phyloP scores from a whole-genome alignment of 1,284 basidiomycete genomes.

The Stygiomarasmius scandens region DNA sequence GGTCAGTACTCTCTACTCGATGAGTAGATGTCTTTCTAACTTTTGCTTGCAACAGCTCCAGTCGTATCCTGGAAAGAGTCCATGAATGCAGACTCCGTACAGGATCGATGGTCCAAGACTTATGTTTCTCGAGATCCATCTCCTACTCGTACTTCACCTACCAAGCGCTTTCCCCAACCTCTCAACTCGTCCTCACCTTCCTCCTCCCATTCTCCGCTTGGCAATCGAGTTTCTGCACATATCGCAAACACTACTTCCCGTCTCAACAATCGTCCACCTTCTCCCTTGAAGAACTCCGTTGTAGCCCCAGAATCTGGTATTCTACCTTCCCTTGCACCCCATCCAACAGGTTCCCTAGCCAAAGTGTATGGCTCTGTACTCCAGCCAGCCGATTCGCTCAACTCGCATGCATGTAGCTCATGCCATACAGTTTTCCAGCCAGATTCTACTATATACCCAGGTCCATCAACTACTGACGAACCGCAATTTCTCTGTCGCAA shows the following conservation, averaged over 20 bases:
- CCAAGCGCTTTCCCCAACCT: constrained; percentile 54
- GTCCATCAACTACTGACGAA: constrained; percentile 48
- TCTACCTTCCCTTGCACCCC: constrained; percentile 53
- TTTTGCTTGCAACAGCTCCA: constrained; percentile 49
- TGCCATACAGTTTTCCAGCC: constrained; percentile 70
- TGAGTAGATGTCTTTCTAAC: background rate
- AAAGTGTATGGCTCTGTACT: constrained; percentile 83
- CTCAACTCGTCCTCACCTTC: constrained; percentile 34
- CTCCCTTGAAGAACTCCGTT: constrained; percentile 55
- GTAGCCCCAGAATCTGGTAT: constrained; percentile 58
- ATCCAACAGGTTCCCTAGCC: constrained; percentile 59
- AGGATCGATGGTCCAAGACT: constrained; percentile 78
- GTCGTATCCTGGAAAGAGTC: constrained; percentile 50
- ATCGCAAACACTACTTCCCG: constrained; percentile 53
- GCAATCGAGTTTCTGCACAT: constrained; percentile 56
- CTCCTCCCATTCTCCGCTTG: constrained; percentile 35
- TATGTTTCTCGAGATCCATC: constrained; percentile 62
- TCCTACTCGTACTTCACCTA: constrained; percentile 34
- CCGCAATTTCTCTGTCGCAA: constrained; percentile 68
- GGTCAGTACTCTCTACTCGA: constrained; percentile 47
- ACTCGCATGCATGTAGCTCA: constrained; percentile 65
- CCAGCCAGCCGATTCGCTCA: constrained; percentile 73
- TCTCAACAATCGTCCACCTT: constrained; percentile 43
- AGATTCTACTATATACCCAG: constrained; percentile 81
- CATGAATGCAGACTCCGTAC: constrained; percentile 49